Evolutionary conservation across 2,329 filamentous ascomycete genomes (phyloP).

Genomic region (Colletotrichum sidae): DNA sequence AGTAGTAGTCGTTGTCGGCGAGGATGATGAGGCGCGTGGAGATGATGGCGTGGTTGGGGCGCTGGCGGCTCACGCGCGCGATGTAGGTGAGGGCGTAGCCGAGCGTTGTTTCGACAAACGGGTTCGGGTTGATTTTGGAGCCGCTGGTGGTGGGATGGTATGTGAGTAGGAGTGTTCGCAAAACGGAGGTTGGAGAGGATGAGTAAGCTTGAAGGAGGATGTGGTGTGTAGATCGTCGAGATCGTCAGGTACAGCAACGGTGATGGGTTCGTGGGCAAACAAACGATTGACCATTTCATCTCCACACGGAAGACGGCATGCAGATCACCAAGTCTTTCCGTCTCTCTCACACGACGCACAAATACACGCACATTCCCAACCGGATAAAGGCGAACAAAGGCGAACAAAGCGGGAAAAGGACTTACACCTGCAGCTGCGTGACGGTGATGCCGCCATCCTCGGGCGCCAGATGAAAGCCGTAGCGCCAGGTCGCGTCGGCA

Average conservation of each 20-base stretch:
- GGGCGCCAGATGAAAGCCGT: slow-evolving; percentile 78
- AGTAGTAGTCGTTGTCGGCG: slow-evolving; percentile 98
- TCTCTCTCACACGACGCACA: not conserved
- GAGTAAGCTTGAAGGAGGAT: not conserved
- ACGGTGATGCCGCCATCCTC: slow-evolving; percentile 83
- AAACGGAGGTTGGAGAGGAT: not conserved
- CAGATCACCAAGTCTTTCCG: not conserved
- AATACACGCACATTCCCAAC: too few species aligned
- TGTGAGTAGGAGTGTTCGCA: slow-evolving; percentile 3
- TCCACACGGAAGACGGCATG: too few species aligned
- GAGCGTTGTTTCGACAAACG: slow-evolving; percentile 92
- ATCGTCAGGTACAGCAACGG: too few species aligned
- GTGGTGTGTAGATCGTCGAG: not conserved
- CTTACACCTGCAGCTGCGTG: slow-evolving; percentile 82
- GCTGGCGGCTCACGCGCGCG: slow-evolving; percentile 54
- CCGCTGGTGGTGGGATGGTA: slow-evolving; percentile 9
- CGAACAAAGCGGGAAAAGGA: slow-evolving; percentile 43
- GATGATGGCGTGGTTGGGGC: slow-evolving; percentile 64
- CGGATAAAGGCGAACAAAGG: slow-evolving; percentile 4
- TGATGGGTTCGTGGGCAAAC: too few species aligned
- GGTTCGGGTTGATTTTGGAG: slow-evolving; percentile 63
- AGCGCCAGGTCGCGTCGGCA: slow-evolving; percentile 86
- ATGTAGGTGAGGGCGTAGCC: slow-evolving; percentile 90
- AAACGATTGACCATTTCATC: too few species aligned
- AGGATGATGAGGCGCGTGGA: slow-evolving; percentile 85